phyloP scores from a whole-genome alignment of 768 basidiomycete species.

The Saitozyma podzolica region DNA sequence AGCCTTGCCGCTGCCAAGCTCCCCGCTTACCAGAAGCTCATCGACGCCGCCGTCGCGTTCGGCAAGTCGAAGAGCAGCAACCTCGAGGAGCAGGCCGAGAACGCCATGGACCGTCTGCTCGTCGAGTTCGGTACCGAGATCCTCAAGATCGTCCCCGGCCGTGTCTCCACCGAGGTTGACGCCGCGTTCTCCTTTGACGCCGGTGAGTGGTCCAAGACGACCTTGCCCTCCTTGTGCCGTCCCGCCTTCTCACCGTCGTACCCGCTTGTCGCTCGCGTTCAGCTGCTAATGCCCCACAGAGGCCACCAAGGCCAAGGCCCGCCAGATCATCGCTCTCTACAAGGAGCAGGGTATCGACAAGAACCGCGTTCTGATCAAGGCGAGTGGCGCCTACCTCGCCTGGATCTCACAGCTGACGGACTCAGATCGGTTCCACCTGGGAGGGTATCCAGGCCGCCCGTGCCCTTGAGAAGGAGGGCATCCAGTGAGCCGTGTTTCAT shows the following conservation, averaged over 20 bases:
- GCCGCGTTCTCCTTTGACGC: slow-evolving; percentile 97
- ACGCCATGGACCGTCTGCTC: slow-evolving; percentile 86
- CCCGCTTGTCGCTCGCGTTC: not conserved
- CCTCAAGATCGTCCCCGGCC: slow-evolving; percentile 89
- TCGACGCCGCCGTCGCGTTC: slow-evolving; percentile 50
- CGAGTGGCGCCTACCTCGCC: slow-evolving; percentile 7
- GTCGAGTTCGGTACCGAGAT: slow-evolving; percentile 98
- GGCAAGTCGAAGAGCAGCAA: slow-evolving; percentile 68
- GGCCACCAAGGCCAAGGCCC: slow-evolving; percentile 54
- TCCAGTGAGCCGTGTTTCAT: slow-evolving; percentile 59
- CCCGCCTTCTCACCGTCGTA: not conserved
- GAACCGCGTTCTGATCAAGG: slow-evolving; percentile 94
- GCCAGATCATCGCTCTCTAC: slow-evolving; percentile 84
- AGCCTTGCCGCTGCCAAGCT: slow-evolving; percentile 93
- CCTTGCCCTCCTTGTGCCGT: too few relatives aligned
- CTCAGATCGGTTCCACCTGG: slow-evolving; percentile 88
- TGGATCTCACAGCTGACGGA: not conserved
- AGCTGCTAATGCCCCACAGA: slow-evolving; percentile 17
- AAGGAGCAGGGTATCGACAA: slow-evolving; percentile 87
- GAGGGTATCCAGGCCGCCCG: slow-evolving; percentile 99
- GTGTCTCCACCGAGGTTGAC: slow-evolving; percentile 98
- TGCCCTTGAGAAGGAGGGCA: slow-evolving; percentile 85
- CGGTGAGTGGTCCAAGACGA: slow-evolving; percentile 47
- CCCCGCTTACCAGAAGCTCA: slow-evolving; percentile 69
- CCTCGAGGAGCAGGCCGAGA: slow-evolving; percentile 71